phyloP scores from a whole-genome alignment of 768 basidiomycete species.

The Polyporus arcularius region DNA sequence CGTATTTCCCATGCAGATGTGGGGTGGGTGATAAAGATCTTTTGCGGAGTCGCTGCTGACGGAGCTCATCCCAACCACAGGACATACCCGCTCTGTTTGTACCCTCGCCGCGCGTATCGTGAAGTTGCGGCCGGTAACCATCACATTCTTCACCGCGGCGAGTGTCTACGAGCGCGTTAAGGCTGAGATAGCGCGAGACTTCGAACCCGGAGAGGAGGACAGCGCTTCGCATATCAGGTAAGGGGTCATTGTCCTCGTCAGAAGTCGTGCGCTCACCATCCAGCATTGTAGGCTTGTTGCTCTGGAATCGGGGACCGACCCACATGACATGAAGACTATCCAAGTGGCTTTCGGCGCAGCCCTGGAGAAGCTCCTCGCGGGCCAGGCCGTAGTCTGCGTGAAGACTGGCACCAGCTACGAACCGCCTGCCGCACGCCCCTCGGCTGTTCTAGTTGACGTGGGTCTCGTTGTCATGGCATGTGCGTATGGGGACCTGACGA shows the following conservation, averaged over 20 bases:
- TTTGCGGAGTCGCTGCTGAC: too few species aligned
- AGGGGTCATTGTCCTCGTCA: too few species aligned
- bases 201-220: background rate
- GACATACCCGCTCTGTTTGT: conserved; percentile 12
- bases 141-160: conserved; percentile 12
- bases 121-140: background rate
- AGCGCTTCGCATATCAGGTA: background rate
- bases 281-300: background rate
- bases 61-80: background rate
- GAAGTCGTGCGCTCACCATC: background rate
- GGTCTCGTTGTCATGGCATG: background rate
- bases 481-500: too few species aligned
- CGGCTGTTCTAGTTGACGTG: conserved; percentile 16
- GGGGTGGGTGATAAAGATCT: too few species aligned
- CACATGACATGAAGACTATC: background rate
- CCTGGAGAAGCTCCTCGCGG: conserved; percentile 3
- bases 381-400: conserved; percentile 6
- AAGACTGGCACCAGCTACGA: conserved; percentile 4
- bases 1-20: too few species aligned
- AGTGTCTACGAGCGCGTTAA: conserved; percentile 3
- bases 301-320: background rate
- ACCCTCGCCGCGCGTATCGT: conserved; percentile 9
- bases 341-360: conserved; percentile 6
- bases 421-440: background rate
- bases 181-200: conserved; percentile 4